Evolutionary conservation across 2,329 filamentous ascomycete species (phyloP), one percentile per base, ranked within the genome.

Genomic region (Monascus ruber): DNA sequence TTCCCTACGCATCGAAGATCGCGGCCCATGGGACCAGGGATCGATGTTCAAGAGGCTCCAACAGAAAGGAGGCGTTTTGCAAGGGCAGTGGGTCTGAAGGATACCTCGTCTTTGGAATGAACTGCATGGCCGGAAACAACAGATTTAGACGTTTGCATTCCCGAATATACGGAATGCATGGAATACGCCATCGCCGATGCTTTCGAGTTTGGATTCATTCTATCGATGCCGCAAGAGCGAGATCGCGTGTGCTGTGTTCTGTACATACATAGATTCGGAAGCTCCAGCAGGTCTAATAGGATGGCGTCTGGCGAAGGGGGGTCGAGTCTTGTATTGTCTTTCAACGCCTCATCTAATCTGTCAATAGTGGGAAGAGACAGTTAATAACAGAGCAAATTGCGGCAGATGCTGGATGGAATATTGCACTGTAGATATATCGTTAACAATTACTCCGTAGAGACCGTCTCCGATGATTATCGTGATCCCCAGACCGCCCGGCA

Each of bases 1-100:
- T 78, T 79, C 51, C 74, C 75, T 11, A 59, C 60, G 11, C 65
- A 84, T 55, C 73, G 85, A 56, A 71, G 72, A 53, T 68, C 72
- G 35, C 76, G 83, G 45, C 63, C 82, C 27, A 74, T 88, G 38
- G 87, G 87, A 0, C 85, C 86, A 3, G 87, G 88, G 8, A 78
- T 95, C 46, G 87, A 94, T 62, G 72, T 88, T 47, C 73, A 79
- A 53, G 77, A 88, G 40, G 73, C 79, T 54, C 74, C 77, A 33
- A 66, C 74, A 42, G 71, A 71, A 58, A 54, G 56, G 46, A 65
- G 73, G 55, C 60, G 71, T 50, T 65, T 68, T 50, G 62, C 62
- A 43, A 65, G 65, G 31, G 66, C 17, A 17, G 71, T 52, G 73
- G 75, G 49, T 53, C 26, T 89, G 53, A 69, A 78, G 42, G 78